Conservation (phyloP, 768 basidiomycete species). For the Termitomyces sp. region DNA sequence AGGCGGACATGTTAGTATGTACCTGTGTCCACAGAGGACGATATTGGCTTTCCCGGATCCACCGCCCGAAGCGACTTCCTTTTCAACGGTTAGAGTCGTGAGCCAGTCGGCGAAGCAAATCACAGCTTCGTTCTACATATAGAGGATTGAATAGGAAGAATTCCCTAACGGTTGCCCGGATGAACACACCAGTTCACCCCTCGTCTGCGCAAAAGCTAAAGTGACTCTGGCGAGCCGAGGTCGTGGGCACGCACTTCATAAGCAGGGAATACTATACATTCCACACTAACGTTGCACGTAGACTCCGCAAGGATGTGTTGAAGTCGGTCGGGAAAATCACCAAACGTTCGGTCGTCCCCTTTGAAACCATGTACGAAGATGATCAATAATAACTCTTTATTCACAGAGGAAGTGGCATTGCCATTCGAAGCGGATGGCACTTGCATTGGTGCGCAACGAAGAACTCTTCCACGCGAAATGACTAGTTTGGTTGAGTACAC, state of each 20-base stretch:
- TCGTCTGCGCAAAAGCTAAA: constrained; percentile 48
- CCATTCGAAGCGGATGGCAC: background rate
- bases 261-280: constrained; percentile 80
- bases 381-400: constrained; percentile 51
- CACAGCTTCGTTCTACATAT: constrained; percentile 66
- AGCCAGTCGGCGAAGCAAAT: constrained; percentile 90
- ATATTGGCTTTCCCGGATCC: constrained; percentile 78
- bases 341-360: constrained; percentile 63
- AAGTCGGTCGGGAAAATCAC: constrained; percentile 72
- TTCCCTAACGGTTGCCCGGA: background rate
- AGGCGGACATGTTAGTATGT: constrained; percentile 10
- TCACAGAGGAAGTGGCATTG: background rate
- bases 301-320: constrained; percentile 71
- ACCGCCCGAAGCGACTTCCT: constrained; percentile 70
- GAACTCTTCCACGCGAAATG: too few relatives aligned
- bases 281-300: constrained; percentile 48
- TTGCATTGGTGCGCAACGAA: background rate
- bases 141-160: constrained; percentile 1
- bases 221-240: background rate
- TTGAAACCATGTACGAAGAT: constrained; percentile 80
- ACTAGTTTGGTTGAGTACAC: background rate
- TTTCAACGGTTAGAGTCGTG: constrained; percentile 80
- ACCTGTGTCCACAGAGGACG: constrained; percentile 90
- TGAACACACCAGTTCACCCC: constrained; percentile 75
- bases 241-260: constrained; percentile 62